A percentile compares a stretch with the other conserved stretches of the same genome.
Evolutionary conservation across 441 rosid species (phyloP).

Genomic region (Populus hybrid): DNA sequence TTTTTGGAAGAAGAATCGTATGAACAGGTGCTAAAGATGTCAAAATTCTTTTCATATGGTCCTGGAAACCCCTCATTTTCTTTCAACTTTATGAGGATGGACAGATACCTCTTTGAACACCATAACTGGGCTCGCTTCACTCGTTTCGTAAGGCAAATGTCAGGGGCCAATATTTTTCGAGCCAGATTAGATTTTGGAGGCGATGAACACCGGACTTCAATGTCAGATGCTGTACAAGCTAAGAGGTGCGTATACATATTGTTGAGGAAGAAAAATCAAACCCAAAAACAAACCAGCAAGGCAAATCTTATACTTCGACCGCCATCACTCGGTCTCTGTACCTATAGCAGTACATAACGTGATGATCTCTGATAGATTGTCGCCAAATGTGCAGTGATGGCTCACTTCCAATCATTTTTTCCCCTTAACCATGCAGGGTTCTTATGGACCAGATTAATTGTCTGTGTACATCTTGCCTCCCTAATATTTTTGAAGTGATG

Average conservation of each 20-base stretch:
- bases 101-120: constrained; percentile 35
- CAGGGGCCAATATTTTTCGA: constrained; percentile 33
- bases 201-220: constrained; percentile 11
- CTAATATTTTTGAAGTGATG: too few relatives aligned
- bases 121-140: constrained; percentile 36
- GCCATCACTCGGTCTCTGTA: constrained; percentile 7
- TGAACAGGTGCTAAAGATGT: constrained; percentile 42
- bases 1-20: constrained; percentile 31
- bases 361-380: constrained; percentile 12
- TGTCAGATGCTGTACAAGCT: constrained; percentile 16
- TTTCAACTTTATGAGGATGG: constrained; percentile 50
- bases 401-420: too few relatives aligned
- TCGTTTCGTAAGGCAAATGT: constrained; percentile 41
- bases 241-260: constrained; percentile 24
- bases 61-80: constrained; percentile 26
- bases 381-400: constrained; percentile 14
- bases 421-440: too few relatives aligned
- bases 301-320: constrained; percentile 10
- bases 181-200: constrained; percentile 36
- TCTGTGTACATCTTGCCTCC: too few relatives aligned
- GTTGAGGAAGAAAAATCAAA: constrained; percentile 15
- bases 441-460: too few relatives aligned
- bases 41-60: constrained; percentile 35
- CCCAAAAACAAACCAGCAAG: constrained; percentile 1
- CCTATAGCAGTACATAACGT: constrained; percentile 11